Evolutionary conservation across 2,329 filamentous ascomycete species (phyloP), one percentile per base, ranked within the genome.

Genomic region (Diplodia seriata): DNA sequence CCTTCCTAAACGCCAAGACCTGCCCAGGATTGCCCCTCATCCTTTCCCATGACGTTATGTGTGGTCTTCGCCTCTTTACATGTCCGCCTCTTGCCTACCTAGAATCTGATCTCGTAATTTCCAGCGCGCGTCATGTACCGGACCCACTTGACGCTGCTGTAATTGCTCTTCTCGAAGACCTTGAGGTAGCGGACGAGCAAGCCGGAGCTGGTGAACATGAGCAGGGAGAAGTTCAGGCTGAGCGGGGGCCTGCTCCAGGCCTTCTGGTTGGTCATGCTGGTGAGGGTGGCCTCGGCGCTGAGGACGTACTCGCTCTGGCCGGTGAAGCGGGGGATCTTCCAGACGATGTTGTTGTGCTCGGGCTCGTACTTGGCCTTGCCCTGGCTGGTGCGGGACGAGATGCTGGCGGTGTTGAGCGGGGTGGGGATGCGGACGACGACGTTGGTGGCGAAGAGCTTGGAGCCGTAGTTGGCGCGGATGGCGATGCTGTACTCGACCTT

Each of bases 401-500:
- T 97, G 76, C 91, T 91, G 55, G 95, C 95, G 1, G 96, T 98
- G 82, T 99, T 99, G 65, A 99, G 87, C 14, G 95, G 95, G 4
- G 95, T 98, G 0, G 95, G 95, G 73, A 99, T 96, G 71, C 93
- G 91, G 65, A 99, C 89, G 47, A 97, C 85, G 33, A 99, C 95
- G 75, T 98, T 99, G 38, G 95, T 98, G 12, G 95, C 95, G 75
- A 98, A 99, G 31, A 99, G 87, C 79, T 99, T 99, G 74, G 90
- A 88, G 67, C 94, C 94, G 76, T 97, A 99, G 81, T 99, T 99
- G 71, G 95, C 94, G 76, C 95, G 94, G 76, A 99, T 94, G 66
- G 93, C 93, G 74, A 99, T 97, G 82, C 93, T 97, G 84, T 98
- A 99, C 81, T 99, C 95, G 69, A 99, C 95, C 81, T 97, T 98